These are phyloP conservation scores for Mycena vulgaris DNA, from an alignment of 768 basidiomycete species.

Conservation along the genomic window DNA sequence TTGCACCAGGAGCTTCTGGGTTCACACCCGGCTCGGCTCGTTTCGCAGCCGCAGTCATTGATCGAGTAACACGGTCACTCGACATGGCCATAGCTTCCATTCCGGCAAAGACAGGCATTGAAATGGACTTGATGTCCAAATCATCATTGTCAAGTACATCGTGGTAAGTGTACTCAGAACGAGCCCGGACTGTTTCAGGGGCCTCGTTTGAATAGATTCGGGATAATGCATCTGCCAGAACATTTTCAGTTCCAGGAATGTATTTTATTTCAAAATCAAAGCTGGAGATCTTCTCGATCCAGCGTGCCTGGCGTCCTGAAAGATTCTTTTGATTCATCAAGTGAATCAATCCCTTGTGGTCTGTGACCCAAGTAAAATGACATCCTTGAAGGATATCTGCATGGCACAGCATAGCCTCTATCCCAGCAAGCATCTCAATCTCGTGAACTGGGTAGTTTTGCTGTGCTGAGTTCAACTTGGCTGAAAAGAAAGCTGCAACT, in stretches of 20 bases:
- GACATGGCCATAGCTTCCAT: neutral
- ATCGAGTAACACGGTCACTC: neutral
- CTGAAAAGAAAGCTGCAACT: neutral
- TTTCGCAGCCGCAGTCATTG: neutral
- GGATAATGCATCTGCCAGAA: neutral
- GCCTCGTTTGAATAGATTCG: neutral
- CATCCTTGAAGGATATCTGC: neutral
- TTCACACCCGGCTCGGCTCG: no score
- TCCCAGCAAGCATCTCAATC: neutral
- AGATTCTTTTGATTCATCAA: neutral
- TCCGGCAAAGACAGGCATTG: neutral
- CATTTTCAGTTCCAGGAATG: slow-evolving; percentile 1
- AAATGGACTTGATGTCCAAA: neutral
- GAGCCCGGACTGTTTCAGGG: neutral
- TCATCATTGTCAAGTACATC: neutral
- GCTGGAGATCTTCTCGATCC: slow-evolving; percentile 7
- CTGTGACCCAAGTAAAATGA: neutral
- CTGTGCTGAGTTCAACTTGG: neutral
- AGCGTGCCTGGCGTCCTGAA: neutral
- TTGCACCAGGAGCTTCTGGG: no score
- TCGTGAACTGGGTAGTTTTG: neutral
- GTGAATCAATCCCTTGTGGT: neutral
- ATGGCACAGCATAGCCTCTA: neutral
- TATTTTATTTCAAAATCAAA: slow-evolving; percentile 10
- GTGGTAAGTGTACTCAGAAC: neutral